Base-by-base conservation (phyloP, 129 eudicot genomes). In the Saposhnikovia divaricata region DNA sequence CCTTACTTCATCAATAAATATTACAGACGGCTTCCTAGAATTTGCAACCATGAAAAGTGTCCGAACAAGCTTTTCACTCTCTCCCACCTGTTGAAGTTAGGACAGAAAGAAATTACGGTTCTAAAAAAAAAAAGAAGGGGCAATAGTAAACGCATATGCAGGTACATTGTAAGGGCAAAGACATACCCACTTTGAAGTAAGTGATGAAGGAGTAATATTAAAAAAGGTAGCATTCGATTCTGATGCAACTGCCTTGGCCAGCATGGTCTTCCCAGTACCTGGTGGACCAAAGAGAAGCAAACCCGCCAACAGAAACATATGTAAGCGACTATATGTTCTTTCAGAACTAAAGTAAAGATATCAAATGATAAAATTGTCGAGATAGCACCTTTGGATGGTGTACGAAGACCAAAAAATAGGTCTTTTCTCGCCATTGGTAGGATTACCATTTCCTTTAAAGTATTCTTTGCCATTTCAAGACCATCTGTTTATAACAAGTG, bases 231-330 rank as follows among this genome's bases (percentile, higher is more conserved):
- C 99, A 74, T 85, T 85, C 11, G 97, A 90, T 85, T 96, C 99
- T 55, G 98, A 92, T 76, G 99, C 99, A 74, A 96, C 99, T 48
- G 99, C 99, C 83, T 90, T 96, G 0, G 99, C 99, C 87, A 96
- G 97, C 95, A 96, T 81, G 69, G 99, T 96, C 82, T 96, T 96
- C 78, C 99, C 99, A 68, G 97, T 96, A 77, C 99, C 99, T 28
- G 99, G 99, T 51, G 99, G 99, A 83, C 99, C 99, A 89, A 96
- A 96, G 39, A 96, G 97, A 83, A 96, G 97, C 78, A 96, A 80
- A 83, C 99, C 98, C 92, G 77, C 80, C 80, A 78, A 72, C 47
- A 73, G 77, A 40, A 81, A 82, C 14, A 81, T 53, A 48, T 68
- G n/a, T 78, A 80, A 46, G 47, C 25, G 15, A 50, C 53, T 40